Percentiles rank a stretch among this genome's conserved stretches.
Conservation (phyloP, 1,284 basidiomycete genomes). For the Pseudozyma flocculosa region DNA sequence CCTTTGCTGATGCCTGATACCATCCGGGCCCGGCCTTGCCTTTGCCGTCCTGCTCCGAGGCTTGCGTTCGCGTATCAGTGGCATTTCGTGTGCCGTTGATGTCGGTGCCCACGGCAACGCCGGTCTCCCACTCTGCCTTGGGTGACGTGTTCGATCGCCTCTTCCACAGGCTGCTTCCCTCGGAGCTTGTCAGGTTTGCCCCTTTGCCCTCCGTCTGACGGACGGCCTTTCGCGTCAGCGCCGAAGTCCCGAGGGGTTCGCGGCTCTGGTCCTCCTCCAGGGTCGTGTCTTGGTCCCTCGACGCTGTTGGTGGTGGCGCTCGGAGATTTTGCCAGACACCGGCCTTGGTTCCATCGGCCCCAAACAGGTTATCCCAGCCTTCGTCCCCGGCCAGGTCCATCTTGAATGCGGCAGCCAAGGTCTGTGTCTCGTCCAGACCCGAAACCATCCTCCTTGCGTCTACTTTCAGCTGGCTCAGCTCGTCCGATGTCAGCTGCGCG, state of each 20-base stretch:
- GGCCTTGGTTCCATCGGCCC: neutral
- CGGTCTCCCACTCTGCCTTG: neutral
- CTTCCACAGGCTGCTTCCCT: neutral
- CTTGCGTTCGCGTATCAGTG: neutral
- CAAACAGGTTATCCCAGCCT: neutral
- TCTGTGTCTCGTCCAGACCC: neutral
- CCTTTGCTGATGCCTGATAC: slow-evolving; percentile 24
- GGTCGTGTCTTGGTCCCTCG: too few relatives aligned
- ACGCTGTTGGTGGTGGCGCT: too few relatives aligned
- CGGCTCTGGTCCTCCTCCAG: too few relatives aligned
- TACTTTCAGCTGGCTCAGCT: neutral
- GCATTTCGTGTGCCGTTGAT: neutral
- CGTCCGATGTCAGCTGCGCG: neutral
- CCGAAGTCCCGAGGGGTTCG: neutral
- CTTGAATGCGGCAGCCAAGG: neutral
- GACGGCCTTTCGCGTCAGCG: neutral
- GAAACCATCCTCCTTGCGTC: neutral
- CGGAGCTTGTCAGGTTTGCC: neutral
- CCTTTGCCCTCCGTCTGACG: neutral
- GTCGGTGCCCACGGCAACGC: neutral
- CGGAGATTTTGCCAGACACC: neutral
- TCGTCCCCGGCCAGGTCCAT: neutral
- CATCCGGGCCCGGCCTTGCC: slow-evolving; percentile 19
- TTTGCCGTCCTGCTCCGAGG: neutral
- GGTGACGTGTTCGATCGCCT: neutral